Evolutionary conservation across 345 rosid species (phyloP).

Genomic region (Melaleuca quinquenervia): DNA sequence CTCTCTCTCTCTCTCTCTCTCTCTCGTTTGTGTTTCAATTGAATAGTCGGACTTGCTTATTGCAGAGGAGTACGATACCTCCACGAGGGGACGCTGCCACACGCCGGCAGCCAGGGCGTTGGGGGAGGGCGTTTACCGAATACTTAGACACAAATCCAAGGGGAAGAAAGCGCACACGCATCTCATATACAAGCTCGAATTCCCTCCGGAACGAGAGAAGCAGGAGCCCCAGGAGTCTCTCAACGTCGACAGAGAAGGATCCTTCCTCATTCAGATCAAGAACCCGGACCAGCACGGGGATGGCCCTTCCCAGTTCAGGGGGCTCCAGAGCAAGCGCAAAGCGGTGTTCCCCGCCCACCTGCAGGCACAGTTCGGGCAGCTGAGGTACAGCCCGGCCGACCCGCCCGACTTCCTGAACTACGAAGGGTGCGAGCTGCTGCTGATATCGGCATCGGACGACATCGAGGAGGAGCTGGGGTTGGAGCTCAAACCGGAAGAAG

Average conservation of each 20-base stretch:
- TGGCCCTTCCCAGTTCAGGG: conserved; percentile 18
- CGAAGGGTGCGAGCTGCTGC: conserved; percentile 69
- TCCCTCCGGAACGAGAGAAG: conserved; percentile 23
- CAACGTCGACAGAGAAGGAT: conserved; percentile 55
- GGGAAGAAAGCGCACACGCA: conserved; percentile 33
- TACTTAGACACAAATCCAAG: conserved; percentile 46
- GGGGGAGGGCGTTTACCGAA: conserved; percentile 68
- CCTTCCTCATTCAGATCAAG: conserved; percentile 57
- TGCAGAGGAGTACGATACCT: conserved; percentile 62
- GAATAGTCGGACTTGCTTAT: neutral
- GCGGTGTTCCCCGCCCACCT: conserved; percentile 62
- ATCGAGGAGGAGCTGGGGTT: conserved; percentile 54
- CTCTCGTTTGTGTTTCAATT: neutral
- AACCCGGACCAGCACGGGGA: conserved; percentile 37
- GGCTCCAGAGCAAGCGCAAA: conserved; percentile 48
- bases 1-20: neutral
- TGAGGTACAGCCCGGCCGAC: conserved; percentile 36
- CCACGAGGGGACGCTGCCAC: conserved; percentile 47
- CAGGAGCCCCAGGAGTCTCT: conserved; percentile 58
- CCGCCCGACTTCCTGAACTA: conserved; percentile 63
- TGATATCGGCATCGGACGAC: conserved; percentile 61
- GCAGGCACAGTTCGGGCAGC: conserved; percentile 43
- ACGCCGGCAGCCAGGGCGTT: conserved; percentile 38
- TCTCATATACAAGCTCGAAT: conserved; percentile 60
- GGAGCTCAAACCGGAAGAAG: conserved; percentile 16